Evolutionary conservation across 371 early-diverging fungal species (phyloP).

Genomic region (Mucor mucedo): DNA sequence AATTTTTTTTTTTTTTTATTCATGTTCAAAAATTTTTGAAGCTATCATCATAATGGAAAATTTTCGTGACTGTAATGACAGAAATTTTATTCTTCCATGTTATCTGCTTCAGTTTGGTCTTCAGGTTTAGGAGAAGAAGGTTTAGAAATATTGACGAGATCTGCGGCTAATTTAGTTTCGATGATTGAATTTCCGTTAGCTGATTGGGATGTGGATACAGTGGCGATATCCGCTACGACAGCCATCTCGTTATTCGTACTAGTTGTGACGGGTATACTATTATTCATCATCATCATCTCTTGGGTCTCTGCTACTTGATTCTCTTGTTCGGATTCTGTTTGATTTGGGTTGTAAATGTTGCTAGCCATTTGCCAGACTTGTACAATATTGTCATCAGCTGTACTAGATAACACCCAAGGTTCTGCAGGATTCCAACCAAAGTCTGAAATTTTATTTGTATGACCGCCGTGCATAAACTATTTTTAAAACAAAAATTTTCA

Average conservation of each 20-base stretch:
- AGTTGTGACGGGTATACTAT: background rate
- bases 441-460: constrained; percentile 97
- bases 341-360: constrained; percentile 23
- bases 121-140: constrained; percentile 4
- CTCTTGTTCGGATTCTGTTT: background rate
- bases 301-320: background rate
- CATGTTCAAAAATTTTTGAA: constrained; percentile 7
- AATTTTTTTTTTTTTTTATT: constrained; percentile 2
- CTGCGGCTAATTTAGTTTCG: background rate
- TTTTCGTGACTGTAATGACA: constrained; percentile 13
- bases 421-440: constrained; percentile 97
- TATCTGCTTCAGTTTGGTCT: constrained; percentile 2
- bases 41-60: background rate
- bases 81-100: constrained; percentile 19
- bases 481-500: background rate
- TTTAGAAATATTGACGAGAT: background rate
- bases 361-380: constrained; percentile 97
- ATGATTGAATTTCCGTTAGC: background rate
- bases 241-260: background rate
- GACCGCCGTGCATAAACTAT: constrained; percentile 98
- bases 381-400: constrained; percentile 96
- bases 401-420: constrained; percentile 95
- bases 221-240: background rate
- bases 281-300: background rate
- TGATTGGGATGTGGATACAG: background rate